A percentile compares a stretch with the other conserved stretches of the same genome.
phyloP scores from a whole-genome alignment of 2,329 filamentous ascomycete species.

The Cladosporium colombiae region DNA sequence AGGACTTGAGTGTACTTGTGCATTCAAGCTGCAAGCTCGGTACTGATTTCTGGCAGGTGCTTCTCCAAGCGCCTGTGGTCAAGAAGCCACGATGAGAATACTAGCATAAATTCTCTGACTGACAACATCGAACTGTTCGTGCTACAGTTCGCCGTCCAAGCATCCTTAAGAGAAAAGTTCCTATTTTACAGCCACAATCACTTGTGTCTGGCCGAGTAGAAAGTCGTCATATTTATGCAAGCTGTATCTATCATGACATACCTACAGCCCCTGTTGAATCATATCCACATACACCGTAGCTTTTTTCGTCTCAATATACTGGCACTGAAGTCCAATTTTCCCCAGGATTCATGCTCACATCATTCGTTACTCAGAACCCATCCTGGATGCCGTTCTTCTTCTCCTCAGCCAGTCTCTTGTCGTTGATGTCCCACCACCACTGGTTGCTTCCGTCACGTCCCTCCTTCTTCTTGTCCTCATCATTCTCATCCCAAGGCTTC shows the following conservation, averaged over 20 bases:
- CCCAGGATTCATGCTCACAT: background rate
- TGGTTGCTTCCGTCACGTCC: conserved; percentile 51
- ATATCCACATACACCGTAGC: background rate
- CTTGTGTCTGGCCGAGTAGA: background rate
- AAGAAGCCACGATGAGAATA: background rate
- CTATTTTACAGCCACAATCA: background rate
- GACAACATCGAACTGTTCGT: background rate
- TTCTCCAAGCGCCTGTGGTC: background rate
- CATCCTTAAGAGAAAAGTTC: background rate
- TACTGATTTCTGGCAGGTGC: background rate
- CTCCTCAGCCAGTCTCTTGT: conserved; percentile 52
- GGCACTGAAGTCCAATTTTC: background rate
- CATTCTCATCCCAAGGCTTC: conserved; percentile 63
- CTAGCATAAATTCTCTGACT: background rate
- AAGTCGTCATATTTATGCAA: background rate
- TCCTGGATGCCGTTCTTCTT: conserved; percentile 51
- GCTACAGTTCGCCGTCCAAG: background rate
- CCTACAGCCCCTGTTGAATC: background rate
- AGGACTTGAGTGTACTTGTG: background rate
- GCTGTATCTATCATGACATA: background rate
- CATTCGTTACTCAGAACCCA: conserved; percentile 46
- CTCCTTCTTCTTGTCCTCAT: conserved; percentile 41
- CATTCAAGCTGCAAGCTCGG: background rate
- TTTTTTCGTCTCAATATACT: background rate
- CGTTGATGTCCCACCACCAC: conserved; percentile 61